These are phyloP conservation scores for Jatropha podagrica DNA, from an alignment of 441 rosid genomes.

Conservation along the genomic window DNA sequence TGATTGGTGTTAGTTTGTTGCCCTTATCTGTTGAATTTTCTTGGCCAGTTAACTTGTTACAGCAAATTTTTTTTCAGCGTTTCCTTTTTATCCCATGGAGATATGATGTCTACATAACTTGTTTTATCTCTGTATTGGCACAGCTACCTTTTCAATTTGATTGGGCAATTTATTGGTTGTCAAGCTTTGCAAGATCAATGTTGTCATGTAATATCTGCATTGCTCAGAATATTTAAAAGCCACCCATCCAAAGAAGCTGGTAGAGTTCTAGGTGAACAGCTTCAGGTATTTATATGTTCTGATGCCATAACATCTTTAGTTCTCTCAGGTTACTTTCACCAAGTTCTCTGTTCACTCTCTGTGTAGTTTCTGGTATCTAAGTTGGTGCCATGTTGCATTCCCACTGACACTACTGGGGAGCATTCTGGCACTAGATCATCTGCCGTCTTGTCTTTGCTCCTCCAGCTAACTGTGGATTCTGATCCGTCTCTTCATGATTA, in stretches of 20 bases:
- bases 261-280: constrained; percentile 87
- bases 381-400: constrained; percentile 83
- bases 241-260: constrained; percentile 65
- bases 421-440: constrained; percentile 53
- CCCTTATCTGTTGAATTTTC: background rate
- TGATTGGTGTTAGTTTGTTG: background rate
- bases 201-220: constrained; percentile 64
- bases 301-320: background rate
- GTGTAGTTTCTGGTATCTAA: constrained; percentile 86
- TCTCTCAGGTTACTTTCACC: background rate
- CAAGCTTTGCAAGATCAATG: constrained; percentile 89
- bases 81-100: background rate
- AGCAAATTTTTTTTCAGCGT: background rate
- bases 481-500: constrained; percentile 75
- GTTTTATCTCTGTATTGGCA: constrained; percentile 31
- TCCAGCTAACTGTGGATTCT: constrained; percentile 61
- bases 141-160: constrained; percentile 91
- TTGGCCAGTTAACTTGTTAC: background rate
- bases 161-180: constrained; percentile 72
- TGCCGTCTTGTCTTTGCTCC: constrained; percentile 62
- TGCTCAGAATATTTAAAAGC: constrained; percentile 56
- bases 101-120: constrained; percentile 16
- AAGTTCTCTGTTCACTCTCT: constrained; percentile 17
- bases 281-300: constrained; percentile 62
- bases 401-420: constrained; percentile 45